A percentile compares a stretch with the other conserved stretches of the same genome.
Evolutionary conservation across 1,284 basidiomycete genomes (phyloP).

Genomic region (Papiliotrema laurentii): DNA sequence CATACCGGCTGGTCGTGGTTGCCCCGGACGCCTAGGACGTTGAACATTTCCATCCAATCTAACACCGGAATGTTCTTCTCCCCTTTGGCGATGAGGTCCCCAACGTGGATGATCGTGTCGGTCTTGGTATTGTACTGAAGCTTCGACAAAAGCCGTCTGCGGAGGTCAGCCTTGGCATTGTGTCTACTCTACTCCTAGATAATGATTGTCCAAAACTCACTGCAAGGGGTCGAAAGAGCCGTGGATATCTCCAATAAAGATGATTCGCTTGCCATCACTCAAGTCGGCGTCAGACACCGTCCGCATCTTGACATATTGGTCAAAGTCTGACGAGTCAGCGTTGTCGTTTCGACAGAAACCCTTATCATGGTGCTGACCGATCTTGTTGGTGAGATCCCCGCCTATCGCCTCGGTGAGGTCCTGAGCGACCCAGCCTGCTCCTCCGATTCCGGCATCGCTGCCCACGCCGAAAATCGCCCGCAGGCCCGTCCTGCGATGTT

Average conservation of each 20-base stretch:
- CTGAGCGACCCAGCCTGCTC: conserved; percentile 9
- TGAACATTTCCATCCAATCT: conserved; percentile 59
- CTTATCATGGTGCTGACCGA: conserved; percentile 4
- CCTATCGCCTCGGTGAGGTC: conserved; percentile 7
- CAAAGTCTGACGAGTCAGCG: conserved; percentile 26
- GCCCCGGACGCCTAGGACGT: conserved; percentile 71
- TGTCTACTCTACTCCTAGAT: background rate
- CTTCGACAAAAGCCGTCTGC: conserved; percentile 62
- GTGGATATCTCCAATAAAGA: conserved; percentile 80
- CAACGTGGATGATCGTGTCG: conserved; percentile 71
- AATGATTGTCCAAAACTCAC: conserved; percentile 49
- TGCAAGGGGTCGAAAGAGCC: conserved; percentile 65
- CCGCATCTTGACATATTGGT: conserved; percentile 37
- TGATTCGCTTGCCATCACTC: conserved; percentile 51
- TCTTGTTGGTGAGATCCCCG: conserved; percentile 7
- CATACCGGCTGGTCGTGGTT: conserved; percentile 72
- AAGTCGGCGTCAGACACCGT: conserved; percentile 30
- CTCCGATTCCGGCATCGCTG: conserved; percentile 17
- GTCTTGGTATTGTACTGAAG: conserved; percentile 57
- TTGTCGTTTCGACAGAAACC: background rate
- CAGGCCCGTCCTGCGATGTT: conserved; percentile 11
- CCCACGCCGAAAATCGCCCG: conserved; percentile 20
- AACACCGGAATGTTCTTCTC: conserved; percentile 62
- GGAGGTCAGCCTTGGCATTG: no score
- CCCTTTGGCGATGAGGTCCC: conserved; percentile 73